Base-by-base conservation (phyloP, 2,329 filamentous ascomycete species). In the Pseudocercospora cruenta region DNA sequence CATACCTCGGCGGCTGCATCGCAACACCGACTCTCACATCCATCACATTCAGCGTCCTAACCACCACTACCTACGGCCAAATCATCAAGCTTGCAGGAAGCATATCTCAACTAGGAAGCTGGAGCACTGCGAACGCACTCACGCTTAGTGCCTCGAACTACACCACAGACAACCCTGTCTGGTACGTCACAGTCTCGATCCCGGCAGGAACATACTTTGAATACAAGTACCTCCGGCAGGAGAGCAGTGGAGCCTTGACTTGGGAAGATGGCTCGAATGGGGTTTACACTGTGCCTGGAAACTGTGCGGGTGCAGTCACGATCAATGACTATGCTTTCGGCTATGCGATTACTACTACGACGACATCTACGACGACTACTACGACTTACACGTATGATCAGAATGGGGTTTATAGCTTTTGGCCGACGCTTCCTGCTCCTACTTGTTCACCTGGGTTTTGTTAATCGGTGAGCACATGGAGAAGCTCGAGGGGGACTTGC, bases 181-280 rank as follows among this genome's bases (percentile, higher is more conserved):
- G 90, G 90, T 82, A 79, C 54, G 69, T 0, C 82, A 83, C 0
- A 72, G 91, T 49, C 78, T 78, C 0, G 76, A 21, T 92, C 12
- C 77, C 81, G 0, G 82, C 86, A 0, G 88, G 88, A 1, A 81
- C 82, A 53, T 77, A 77, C 1, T 80, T 92, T 39, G 73, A 87
- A 79, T 92, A 91, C 77, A 92, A 92, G 80, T 92, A 86, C 73
- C 84, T 92, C 70, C 84, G 87, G 58, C 83, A 88, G 49, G 81
- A 82, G 67, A 72, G 77, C 1, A 82, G 84, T 71, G 86, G 87
- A 0, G 79, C 78, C 0, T 78, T 89, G 12, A 80, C 78, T 1
- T 92, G 90, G 89, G 90, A 92, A 79, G 55, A 54, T 26, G 65
- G 66, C 28, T 63, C 69, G 12, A 64, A 70, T 49, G 53, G 69